Evolutionary conservation across 306 rosid genomes (phyloP), one percentile per base, ranked within the genome.

Genomic region (Pyrus bretschneideri): DNA sequence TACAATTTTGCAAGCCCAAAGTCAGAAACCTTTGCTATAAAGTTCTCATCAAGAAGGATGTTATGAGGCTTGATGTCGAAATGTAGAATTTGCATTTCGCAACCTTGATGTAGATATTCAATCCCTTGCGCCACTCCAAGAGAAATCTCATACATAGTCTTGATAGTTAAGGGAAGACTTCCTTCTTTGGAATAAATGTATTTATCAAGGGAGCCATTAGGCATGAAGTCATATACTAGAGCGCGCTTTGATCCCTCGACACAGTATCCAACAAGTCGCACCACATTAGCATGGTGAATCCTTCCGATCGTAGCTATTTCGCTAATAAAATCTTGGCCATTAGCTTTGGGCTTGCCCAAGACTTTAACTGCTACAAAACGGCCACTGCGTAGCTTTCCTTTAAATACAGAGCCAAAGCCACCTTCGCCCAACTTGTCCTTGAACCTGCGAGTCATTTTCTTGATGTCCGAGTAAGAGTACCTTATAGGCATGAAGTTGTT

Each of bases 1-100:
- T 55, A 72, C 38, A 72, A 13, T 42, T 33, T 55, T 7, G 76
- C 76, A 35, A 72, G 76, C 30, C 76, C 76, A 15, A 72, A 72
- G 22, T 72, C 67, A 3, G 67, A 72, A 58, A 72, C 8, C 21
- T 72, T 72, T 58, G 76, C 54, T 11, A 11, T 22, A 27, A 72
- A 58, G 25, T 72, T 72, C 22, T 72, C 67, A 60, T 72, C 51
- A 46, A 70, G 73, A 49, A 40, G 45, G 0, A 40, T 40, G 45
- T 40, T 40, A 9, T 40, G 45, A 40, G 45, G 45, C 3, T 40
- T 46, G 73, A 70, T 72, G 17, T 72, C 76, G 38, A 72, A 72
- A 72, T 72, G 76, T 33, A 72, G 6, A 72, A 72, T 72, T 13
- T 58, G 55, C 76, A 72, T 23, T 11, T 57, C 66, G 21, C 76